Percentiles rank a stretch among this genome's conserved stretches.
Evolutionary conservation across 2,329 filamentous ascomycete species (phyloP).

Genomic region (Neofusicoccum sp.): DNA sequence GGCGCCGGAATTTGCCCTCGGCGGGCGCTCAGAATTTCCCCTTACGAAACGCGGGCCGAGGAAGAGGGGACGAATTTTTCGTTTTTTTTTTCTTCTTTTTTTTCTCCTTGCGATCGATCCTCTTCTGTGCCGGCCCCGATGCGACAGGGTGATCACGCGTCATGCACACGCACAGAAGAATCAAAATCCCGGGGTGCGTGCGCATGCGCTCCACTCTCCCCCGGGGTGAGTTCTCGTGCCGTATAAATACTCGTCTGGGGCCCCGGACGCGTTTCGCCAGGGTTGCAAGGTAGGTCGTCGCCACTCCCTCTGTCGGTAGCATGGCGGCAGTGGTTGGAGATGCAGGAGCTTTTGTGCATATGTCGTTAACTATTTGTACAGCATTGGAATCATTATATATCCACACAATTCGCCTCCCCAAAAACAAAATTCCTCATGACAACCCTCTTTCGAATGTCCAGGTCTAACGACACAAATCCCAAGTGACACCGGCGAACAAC

Average conservation of each 20-base stretch:
- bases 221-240: neutral
- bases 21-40: conserved; percentile 1
- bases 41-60: neutral
- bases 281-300: neutral
- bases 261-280: neutral
- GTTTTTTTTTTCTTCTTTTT: neutral
- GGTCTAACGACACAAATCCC: too few relatives aligned
- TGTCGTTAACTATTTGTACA: conserved; percentile 12
- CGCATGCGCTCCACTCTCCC: neutral
- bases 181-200: neutral
- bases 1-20: conserved; percentile 12
- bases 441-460: too few relatives aligned
- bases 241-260: conserved; percentile 4
- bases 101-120: too few relatives aligned
- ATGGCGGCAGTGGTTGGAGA: neutral
- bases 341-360: neutral
- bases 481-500: too few relatives aligned
- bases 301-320: neutral
- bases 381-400: conserved; percentile 12
- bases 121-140: too few relatives aligned
- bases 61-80: neutral
- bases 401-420: neutral
- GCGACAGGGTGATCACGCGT: neutral
- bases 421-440: neutral
- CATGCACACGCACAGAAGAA: neutral